Conservation (phyloP, 2,329 filamentous ascomycete genomes). For the Setomelanomma holmii region DNA sequence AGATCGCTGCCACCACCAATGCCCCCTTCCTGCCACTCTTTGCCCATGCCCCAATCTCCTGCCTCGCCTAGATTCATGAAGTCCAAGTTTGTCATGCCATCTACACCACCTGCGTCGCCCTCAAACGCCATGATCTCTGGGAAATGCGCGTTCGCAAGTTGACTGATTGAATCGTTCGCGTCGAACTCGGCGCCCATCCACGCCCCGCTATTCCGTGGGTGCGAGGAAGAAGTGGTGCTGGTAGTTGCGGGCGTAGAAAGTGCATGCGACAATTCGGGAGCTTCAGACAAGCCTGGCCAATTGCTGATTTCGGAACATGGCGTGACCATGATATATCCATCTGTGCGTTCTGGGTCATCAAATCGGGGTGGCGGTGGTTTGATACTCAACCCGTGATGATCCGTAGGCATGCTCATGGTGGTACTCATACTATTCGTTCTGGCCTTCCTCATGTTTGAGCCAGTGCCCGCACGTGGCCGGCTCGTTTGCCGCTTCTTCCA, state of each 20-base stretch:
- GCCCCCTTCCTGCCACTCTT: conserved; percentile 20
- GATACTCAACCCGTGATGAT: conserved; percentile 25
- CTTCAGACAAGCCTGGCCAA: conserved; percentile 30
- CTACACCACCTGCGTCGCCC: conserved; percentile 8
- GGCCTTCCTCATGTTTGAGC: conserved; percentile 10
- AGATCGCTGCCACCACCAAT: conserved; percentile 33
- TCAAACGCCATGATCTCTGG: conserved; percentile 34
- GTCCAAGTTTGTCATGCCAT: conserved; percentile 37
- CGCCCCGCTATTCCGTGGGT: conserved; percentile 9
- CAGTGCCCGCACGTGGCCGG: conserved; percentile 27
- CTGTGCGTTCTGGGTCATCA: conserved; percentile 15
- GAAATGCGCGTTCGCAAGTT: conserved; percentile 43
- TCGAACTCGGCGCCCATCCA: conserved; percentile 42
- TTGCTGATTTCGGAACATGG: conserved; percentile 32
- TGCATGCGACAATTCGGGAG: conserved; percentile 16
- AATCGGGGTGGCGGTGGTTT: conserved; percentile 22
- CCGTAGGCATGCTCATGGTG: conserved; percentile 5
- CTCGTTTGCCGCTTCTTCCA: conserved; percentile 39
- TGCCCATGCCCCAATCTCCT: conserved; percentile 23
- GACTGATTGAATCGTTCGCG: conserved; percentile 25
- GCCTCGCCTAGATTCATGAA: conserved; percentile 37
- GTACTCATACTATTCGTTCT: conserved; percentile 29
- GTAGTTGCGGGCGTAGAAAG: conserved; percentile 16
- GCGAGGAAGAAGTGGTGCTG: conserved; percentile 5
- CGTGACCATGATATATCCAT: conserved; percentile 41